Evolutionary conservation across 306 rosid species (phyloP).

Genomic region (Delonix regia): DNA sequence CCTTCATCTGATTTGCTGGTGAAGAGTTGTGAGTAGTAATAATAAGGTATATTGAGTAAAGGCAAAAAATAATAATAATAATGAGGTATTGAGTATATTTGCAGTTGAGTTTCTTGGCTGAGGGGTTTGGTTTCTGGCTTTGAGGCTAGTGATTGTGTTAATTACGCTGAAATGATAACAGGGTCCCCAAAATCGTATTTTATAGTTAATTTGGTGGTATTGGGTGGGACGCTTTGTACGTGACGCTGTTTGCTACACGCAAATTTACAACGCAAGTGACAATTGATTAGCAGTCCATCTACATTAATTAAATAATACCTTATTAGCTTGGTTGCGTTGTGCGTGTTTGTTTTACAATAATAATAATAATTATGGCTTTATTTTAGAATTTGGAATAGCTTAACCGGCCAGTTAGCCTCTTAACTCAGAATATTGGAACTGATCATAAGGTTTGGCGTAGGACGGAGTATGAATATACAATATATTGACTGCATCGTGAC

Average conservation of each 20-base stretch:
- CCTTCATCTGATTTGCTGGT: constrained; percentile 46
- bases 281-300: not conserved
- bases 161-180: constrained; percentile 54
- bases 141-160: constrained; percentile 41
- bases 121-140: constrained; percentile 36
- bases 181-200: not conserved
- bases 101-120: constrained; percentile 49
- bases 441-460: not conserved
- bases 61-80: constrained; percentile 30
- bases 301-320: not conserved
- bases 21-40: constrained; percentile 49
- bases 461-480: not conserved
- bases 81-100: constrained; percentile 31
- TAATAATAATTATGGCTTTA: too few species aligned
- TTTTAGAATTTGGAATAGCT: not conserved
- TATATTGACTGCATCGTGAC: not conserved
- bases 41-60: constrained; percentile 32
- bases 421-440: not conserved
- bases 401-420: not conserved
- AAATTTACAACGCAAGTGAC: constrained; percentile 15
- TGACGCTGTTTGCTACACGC: not conserved
- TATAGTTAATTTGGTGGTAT: not conserved
- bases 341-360: too few species aligned
- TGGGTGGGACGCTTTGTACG: not conserved
- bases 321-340: not conserved